Evolutionary conservation across 345 rosid species (phyloP), one percentile per base, ranked within the genome.

Genomic region (Abelmoschus esculentus): DNA sequence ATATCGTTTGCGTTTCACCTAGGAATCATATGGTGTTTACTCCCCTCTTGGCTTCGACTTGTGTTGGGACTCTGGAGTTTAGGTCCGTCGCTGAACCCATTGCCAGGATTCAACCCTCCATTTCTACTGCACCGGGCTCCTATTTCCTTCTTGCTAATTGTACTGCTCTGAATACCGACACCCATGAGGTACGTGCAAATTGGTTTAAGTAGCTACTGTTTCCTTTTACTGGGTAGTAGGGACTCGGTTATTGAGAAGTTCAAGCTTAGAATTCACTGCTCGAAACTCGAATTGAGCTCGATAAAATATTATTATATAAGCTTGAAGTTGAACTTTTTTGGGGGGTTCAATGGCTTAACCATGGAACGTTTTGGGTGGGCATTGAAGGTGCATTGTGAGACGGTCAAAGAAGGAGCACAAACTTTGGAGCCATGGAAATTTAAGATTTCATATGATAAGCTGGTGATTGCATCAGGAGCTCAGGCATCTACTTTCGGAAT

Each of bases 11-110:
- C 96, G 90, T 93, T 6, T 90, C 97, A 0, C 96, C 96, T 5
- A 72, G 96, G 71, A 91, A 89, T 71, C 97, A 93, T 73, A 93
- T 91, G 98, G 96, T 89, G 1, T 89, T 93, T 79, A 89, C 97
- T 19, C 97, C 97, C 53, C 86, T 91, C 3, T 77, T 91, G 46
- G 98, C 97, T 34, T 93, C 98, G 17, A 93, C 97, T n/a, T 93
- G 98, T 66, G 97, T 91, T 38, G 98, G 97, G 13, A 93, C 95
- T 7, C 95, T 93, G 44, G 97, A 93, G 74, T 93, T 93, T 81
- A 79, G 97, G 83, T 91, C 97, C 3, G 96, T 93, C 10, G 93
- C 97, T 31, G 95, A 93, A 73, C 97, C 97, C 13, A 85, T 91
- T 4, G 84, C 81, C 11, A 83, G 97, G 59, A 89, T 93, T 75